Evolutionary conservation across 352 stramenopile genomes (phyloP).

Genomic region (Phytophthora uliginosa): DNA sequence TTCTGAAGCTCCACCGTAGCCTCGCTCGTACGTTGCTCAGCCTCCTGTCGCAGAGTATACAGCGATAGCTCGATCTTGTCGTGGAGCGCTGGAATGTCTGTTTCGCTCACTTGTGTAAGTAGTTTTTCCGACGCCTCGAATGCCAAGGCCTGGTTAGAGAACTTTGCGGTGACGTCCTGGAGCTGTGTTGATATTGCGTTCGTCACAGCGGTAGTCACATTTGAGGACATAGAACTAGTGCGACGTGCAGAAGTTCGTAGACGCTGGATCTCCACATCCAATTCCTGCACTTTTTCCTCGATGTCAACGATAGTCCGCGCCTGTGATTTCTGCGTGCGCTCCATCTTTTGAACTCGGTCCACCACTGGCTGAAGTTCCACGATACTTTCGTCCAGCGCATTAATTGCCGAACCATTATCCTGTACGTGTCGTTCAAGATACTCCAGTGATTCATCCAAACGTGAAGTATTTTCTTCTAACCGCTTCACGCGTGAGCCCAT

Average conservation of each 20-base stretch:
- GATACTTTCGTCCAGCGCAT: constrained; percentile 46
- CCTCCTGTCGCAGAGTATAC: constrained; percentile 50
- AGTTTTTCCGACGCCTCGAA: constrained; percentile 46
- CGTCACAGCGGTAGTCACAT: constrained; percentile 32
- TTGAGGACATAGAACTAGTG: constrained; percentile 42
- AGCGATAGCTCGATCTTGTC: constrained; percentile 54
- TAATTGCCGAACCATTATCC: constrained; percentile 48
- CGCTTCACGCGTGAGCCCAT: constrained; percentile 70
- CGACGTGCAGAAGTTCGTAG: constrained; percentile 50
- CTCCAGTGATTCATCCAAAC: constrained; percentile 65
- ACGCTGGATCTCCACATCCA: constrained; percentile 66
- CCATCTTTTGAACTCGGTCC: constrained; percentile 51
- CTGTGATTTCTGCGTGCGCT: constrained; percentile 53
- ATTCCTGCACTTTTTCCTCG: constrained; percentile 65
- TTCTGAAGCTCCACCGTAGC: constrained; percentile 45
- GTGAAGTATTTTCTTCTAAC: constrained; percentile 59
- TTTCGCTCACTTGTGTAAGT: constrained; percentile 41
- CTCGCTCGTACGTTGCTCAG: constrained; percentile 55
- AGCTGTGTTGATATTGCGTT: constrained; percentile 43
- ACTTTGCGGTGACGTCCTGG: constrained; percentile 46
- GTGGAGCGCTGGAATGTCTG: constrained; percentile 52
- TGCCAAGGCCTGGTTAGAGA: constrained; percentile 35
- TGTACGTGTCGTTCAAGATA: constrained; percentile 55
- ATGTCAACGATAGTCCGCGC: constrained; percentile 55
- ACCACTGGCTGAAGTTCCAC: constrained; percentile 48